These are phyloP conservation scores for Venturia nashicola DNA, from an alignment of 2,329 filamentous ascomycete species.

Conservation along the genomic window DNA sequence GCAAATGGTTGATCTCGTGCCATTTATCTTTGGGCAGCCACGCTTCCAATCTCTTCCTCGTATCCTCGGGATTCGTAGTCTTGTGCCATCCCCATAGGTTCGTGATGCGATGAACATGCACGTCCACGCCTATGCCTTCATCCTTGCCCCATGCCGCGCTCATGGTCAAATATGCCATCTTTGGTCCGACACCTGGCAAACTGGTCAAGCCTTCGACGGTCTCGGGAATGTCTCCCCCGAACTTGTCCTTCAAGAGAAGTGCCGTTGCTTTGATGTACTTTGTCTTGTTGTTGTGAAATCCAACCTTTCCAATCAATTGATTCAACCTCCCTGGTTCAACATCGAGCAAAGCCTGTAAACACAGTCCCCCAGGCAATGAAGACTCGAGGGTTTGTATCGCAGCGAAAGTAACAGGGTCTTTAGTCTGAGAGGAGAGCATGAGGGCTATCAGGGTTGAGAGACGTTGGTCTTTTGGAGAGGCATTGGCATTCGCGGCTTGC, in stretches of 20 bases:
- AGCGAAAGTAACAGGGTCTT: slow-evolving; percentile 78
- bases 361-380: slow-evolving; percentile 56
- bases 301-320: slow-evolving; percentile 67
- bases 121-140: slow-evolving; percentile 81
- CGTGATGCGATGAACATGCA: slow-evolving; percentile 88
- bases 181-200: slow-evolving; percentile 80
- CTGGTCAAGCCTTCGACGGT: slow-evolving; percentile 63
- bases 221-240: slow-evolving; percentile 64
- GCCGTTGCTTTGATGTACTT: slow-evolving; percentile 69
- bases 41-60: slow-evolving; percentile 57
- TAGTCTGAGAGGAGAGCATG: slow-evolving; percentile 88
- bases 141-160: slow-evolving; percentile 59
- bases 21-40: slow-evolving; percentile 80
- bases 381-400: slow-evolving; percentile 71
- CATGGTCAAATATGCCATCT: slow-evolving; percentile 88
- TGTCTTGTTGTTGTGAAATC: slow-evolving; percentile 93
- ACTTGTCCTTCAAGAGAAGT: slow-evolving; percentile 57
- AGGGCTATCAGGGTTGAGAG: slow-evolving; percentile 80
- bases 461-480: slow-evolving; percentile 45
- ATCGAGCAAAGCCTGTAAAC: slow-evolving; percentile 63
- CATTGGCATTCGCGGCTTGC: slow-evolving; percentile 48
- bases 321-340: slow-evolving; percentile 57
- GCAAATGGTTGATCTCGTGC: slow-evolving; percentile 83
- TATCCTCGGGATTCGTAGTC: slow-evolving; percentile 72
- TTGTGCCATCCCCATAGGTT: slow-evolving; percentile 90